phyloP scores from a whole-genome alignment of 257 asterid genomes.

The Capsicum baccatum region DNA sequence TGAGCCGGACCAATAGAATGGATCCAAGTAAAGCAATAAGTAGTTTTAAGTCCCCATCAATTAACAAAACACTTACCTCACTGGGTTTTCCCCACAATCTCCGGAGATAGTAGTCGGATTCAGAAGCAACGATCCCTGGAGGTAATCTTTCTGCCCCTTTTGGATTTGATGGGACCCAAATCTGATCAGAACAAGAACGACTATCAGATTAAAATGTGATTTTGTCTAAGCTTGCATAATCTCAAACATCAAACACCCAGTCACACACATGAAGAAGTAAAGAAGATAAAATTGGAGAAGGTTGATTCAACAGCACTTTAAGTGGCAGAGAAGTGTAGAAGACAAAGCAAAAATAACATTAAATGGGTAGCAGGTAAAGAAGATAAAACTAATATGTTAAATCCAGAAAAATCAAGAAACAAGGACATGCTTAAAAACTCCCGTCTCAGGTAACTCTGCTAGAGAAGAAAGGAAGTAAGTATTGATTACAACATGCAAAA shows the following conservation, averaged over 20 bases:
- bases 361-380: neutral
- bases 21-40: neutral
- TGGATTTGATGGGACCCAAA: constrained; percentile 82
- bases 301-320: neutral
- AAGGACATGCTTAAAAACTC: neutral
- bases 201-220: constrained; percentile 20
- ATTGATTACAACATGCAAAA: neutral
- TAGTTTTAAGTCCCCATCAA: constrained; percentile 6
- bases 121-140: constrained; percentile 62
- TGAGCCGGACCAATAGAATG: neutral
- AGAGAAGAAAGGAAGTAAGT: neutral
- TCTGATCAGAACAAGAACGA: constrained; percentile 44
- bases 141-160: constrained; percentile 88
- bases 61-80: constrained; percentile 56
- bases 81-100: constrained; percentile 85
- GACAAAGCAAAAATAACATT: neutral
- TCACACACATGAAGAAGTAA: neutral
- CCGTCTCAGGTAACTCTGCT: neutral
- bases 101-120: constrained; percentile 71
- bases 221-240: constrained; percentile 41
- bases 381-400: neutral
- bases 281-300: constrained; percentile 26
- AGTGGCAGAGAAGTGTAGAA: neutral
- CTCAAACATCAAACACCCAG: constrained; percentile 18
- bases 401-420: neutral